phyloP scores from a whole-genome alignment of 495 filamentous ascomycete genomes.

The Opeltia flavorubescens region DNA sequence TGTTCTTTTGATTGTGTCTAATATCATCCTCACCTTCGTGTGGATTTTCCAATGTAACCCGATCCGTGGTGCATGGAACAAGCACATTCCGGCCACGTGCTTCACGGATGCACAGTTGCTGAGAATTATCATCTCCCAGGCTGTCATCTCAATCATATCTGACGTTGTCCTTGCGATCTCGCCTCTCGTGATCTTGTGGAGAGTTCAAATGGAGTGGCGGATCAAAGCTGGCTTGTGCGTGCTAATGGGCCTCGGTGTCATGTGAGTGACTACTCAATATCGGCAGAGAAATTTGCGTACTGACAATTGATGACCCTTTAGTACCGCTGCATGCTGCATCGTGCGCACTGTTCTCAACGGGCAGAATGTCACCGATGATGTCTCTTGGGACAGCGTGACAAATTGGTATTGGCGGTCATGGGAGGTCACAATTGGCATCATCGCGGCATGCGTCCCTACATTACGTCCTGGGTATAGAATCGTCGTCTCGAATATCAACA shows the following conservation, averaged over 20 bases:
- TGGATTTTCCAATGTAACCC: conserved; percentile 11
- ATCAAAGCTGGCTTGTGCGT: conserved; percentile 22
- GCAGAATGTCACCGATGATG: conserved; percentile 6
- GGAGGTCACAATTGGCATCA: conserved; percentile 9
- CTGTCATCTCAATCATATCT: conserved; percentile 11
- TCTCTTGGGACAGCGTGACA: neutral
- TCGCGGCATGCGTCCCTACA: conserved; percentile 9
- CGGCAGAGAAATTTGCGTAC: neutral
- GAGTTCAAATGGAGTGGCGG: conserved; percentile 15
- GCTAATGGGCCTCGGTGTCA: conserved; percentile 22
- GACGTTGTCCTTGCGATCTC: conserved; percentile 24
- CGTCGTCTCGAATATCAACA: neutral
- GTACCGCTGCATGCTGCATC: conserved; percentile 1
- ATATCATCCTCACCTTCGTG: conserved; percentile 3
- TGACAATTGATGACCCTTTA: neutral
- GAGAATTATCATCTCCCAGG: conserved; percentile 13
- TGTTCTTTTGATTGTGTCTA: neutral
- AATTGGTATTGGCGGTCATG: neutral
- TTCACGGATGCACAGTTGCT: conserved; percentile 6
- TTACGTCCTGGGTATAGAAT: conserved; percentile 1
- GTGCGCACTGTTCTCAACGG: conserved; percentile 10
- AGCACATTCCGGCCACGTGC: neutral
- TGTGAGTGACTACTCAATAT: conserved; percentile 8
- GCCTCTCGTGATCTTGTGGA: conserved; percentile 22
- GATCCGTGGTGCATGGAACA: conserved; percentile 5